These are phyloP conservation scores for Manihot esculenta DNA, from an alignment of 441 rosid genomes.

Conservation along the genomic window DNA sequence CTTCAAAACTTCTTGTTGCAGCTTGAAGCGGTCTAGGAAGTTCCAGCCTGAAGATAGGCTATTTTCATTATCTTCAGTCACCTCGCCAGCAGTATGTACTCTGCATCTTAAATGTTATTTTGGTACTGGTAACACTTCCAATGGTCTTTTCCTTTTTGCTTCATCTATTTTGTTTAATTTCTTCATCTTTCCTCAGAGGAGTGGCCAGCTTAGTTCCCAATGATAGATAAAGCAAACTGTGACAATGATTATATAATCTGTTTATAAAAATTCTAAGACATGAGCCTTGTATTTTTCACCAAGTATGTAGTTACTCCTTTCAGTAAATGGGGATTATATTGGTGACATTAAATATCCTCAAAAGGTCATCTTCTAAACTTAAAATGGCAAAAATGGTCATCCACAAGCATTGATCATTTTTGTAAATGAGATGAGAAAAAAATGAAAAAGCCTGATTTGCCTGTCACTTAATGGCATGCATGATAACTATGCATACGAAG, in stretches of 20 bases:
- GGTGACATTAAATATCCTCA: background rate
- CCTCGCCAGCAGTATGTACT: conserved; percentile 85
- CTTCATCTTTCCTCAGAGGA: background rate
- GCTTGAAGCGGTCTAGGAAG: conserved; percentile 93
- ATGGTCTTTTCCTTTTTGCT: too few species aligned
- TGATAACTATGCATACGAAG: background rate
- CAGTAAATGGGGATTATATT: background rate
- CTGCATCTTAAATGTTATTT: conserved; percentile 11
- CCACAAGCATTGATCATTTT: background rate
- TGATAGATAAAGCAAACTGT: background rate
- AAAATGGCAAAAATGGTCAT: background rate
- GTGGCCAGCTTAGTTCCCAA: background rate
- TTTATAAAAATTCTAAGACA: background rate
- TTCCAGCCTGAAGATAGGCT: conserved; percentile 96
- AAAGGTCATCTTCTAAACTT: background rate
- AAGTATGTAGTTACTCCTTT: background rate
- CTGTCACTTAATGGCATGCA: background rate
- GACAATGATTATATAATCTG: background rate
- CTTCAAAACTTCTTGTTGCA: conserved; percentile 31
- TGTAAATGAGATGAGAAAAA: background rate
- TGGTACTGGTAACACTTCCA: background rate
- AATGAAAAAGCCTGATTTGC: too few species aligned
- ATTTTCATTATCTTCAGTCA: conserved; percentile 87
- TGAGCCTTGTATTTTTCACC: background rate
- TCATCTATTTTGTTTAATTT: background rate